Conservation (phyloP, 345 rosid genomes). For the Eutrema yunnanense region DNA sequence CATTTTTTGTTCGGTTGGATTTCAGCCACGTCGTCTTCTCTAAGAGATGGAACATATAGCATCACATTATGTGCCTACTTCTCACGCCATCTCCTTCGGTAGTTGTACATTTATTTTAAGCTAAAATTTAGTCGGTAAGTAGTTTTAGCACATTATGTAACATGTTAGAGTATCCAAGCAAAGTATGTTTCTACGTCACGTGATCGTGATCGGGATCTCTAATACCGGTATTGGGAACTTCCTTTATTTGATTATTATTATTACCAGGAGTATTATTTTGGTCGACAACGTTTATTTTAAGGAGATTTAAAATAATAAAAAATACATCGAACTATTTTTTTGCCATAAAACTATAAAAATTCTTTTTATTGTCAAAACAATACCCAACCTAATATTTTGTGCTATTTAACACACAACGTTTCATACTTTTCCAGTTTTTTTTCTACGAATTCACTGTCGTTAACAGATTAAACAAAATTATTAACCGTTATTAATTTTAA, state of each 20-base stretch:
- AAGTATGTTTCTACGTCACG: not conserved
- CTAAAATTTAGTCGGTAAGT: not conserved
- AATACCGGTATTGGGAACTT: not conserved
- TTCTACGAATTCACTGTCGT: too few species aligned
- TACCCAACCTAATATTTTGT: too few species aligned
- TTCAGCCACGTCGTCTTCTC: not conserved
- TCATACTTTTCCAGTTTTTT: too few species aligned
- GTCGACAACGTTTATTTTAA: not conserved
- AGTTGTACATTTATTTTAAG: not conserved
- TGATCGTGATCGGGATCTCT: not conserved
- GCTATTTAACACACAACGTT: too few species aligned
- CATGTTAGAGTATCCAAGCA: not conserved
- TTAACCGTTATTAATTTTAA: too few species aligned
- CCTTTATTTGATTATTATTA: not conserved
- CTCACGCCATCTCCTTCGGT: not conserved
- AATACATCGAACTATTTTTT: too few species aligned
- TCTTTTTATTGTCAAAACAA: too few species aligned
- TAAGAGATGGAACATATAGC: not conserved
- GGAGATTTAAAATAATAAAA: too few species aligned
- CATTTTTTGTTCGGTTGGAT: not conserved
- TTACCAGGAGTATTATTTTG: not conserved
- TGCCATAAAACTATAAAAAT: too few species aligned
- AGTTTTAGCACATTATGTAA: not conserved
- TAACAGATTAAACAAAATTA: too few species aligned
- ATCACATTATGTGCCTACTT: slow-evolving; percentile 1